Evolutionary conservation across 1,284 basidiomycete species (phyloP).

Genomic region (Volvariella volvacea): DNA sequence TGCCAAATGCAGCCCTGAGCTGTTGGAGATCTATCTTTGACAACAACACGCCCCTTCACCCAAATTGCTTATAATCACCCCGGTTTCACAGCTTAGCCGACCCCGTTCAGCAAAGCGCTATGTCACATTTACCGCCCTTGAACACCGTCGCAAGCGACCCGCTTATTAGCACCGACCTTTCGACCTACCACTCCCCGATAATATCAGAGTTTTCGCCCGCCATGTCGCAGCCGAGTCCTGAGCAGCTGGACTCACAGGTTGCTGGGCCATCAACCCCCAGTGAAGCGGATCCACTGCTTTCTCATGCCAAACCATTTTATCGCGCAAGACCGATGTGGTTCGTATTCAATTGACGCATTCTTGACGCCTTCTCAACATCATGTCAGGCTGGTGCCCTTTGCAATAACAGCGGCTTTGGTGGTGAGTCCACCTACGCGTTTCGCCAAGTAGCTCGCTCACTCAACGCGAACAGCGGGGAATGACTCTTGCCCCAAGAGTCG

Average conservation of each 20-base stretch:
- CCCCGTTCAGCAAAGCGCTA: slow-evolving; percentile 1
- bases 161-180: slow-evolving; percentile 10
- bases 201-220: background rate
- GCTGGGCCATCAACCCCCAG: background rate
- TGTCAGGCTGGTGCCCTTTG: slow-evolving; percentile 69
- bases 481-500: slow-evolving; percentile 70
- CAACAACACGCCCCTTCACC: background rate
- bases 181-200: slow-evolving; percentile 10
- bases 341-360: slow-evolving; percentile 1
- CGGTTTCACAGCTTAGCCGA: background rate
- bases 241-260: background rate
- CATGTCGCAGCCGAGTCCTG: background rate
- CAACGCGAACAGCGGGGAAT: slow-evolving; percentile 54
- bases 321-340: slow-evolving; percentile 50
- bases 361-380: slow-evolving; percentile 3
- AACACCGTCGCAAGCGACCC: slow-evolving; percentile 17
- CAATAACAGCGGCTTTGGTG: slow-evolving; percentile 53
- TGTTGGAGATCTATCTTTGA: background rate
- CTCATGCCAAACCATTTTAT: slow-evolving; percentile 42
- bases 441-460: too few relatives aligned
- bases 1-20: too few relatives aligned
- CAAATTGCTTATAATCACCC: slow-evolving; percentile 5
- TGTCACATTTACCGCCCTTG: slow-evolving; percentile 15
- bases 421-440: too few relatives aligned
- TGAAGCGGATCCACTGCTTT: slow-evolving; percentile 1